Conservation (phyloP, 306 rosid species). For the Myrica gale region DNA sequence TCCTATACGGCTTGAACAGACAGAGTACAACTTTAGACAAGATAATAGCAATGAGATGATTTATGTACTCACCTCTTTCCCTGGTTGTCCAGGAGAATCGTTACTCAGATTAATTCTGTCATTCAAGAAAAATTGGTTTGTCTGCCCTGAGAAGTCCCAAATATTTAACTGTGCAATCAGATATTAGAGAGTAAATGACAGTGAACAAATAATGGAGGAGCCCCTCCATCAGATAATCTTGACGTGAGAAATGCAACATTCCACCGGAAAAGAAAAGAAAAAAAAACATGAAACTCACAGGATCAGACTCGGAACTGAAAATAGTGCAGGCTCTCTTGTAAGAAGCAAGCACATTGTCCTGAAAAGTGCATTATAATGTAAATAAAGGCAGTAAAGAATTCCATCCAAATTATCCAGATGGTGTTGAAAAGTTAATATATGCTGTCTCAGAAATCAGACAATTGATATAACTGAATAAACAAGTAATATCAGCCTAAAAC, state of each 20-base stretch:
- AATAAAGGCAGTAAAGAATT: constrained; percentile 16
- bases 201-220: constrained; percentile 7
- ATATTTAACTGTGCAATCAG: constrained; percentile 66
- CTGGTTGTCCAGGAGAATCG: constrained; percentile 44
- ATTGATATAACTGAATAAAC: background rate
- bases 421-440: background rate
- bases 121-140: constrained; percentile 56
- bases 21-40: background rate
- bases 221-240: background rate
- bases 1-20: background rate
- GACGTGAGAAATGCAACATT: no score
- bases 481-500: background rate
- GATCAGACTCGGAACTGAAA: constrained; percentile 52
- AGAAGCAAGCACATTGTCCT: constrained; percentile 59
- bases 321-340: constrained; percentile 65
- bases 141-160: constrained; percentile 96
- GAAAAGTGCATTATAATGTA: constrained; percentile 37
- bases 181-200: constrained; percentile 32
- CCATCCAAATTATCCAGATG: background rate
- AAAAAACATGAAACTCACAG: constrained; percentile 44
- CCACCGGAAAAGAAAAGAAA: background rate
- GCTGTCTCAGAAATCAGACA: background rate
- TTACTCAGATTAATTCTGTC: constrained; percentile 38
- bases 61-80: constrained; percentile 57
- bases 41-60: background rate